These are phyloP conservation scores for Arthroderma uncinatum DNA, from an alignment of 2,329 filamentous ascomycete genomes.

Conservation along the genomic window DNA sequence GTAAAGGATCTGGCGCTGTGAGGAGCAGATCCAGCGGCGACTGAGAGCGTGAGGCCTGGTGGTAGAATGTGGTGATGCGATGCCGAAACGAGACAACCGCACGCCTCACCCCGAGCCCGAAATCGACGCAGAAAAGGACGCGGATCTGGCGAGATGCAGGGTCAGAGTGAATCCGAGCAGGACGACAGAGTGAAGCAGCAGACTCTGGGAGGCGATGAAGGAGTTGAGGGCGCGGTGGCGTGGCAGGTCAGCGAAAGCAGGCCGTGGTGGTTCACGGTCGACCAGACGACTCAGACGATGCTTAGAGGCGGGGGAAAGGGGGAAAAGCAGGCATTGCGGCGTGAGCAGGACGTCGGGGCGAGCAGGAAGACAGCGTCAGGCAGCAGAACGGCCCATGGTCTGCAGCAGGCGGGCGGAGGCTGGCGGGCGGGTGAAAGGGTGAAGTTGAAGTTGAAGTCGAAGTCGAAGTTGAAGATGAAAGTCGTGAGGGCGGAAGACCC, in stretches of 20 bases:
- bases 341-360: not conserved
- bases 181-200: no score
- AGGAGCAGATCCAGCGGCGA: not conserved
- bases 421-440: not conserved
- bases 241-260: not conserved
- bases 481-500: not conserved
- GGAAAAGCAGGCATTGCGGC: not conserved
- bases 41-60: no score
- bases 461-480: not conserved
- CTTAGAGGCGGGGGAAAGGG: conserved; percentile 1
- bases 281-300: not conserved
- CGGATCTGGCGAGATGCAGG: no score
- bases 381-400: not conserved
- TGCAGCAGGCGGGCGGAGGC: not conserved
- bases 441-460: not conserved
- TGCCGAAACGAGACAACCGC: no score
- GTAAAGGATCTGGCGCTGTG: not conserved
- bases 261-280: not conserved
- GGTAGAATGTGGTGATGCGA: no score
- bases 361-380: not conserved
- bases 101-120: no score
- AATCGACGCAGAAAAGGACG: no score
- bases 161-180: no score
- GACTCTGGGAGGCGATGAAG: no score
- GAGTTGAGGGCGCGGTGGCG: not conserved